Conservation (phyloP, 495 filamentous ascomycete species). For the Penicillium malachiteum region DNA sequence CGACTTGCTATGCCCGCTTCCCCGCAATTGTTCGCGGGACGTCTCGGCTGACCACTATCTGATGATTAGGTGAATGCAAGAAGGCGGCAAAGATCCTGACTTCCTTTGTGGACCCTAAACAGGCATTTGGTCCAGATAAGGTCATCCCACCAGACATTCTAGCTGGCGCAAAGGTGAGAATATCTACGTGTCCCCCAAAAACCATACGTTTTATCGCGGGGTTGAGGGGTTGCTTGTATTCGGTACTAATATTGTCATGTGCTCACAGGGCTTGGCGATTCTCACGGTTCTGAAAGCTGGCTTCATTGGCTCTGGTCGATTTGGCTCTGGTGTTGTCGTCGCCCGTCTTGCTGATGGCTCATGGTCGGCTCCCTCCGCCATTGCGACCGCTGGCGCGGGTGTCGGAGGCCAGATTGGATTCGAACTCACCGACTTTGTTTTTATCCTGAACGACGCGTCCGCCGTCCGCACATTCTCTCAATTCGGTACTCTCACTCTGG, state of each 20-base stretch:
- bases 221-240: slow-evolving; percentile 7
- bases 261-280: slow-evolving; percentile 79
- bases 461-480: slow-evolving; percentile 96
- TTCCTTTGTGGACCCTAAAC: slow-evolving; percentile 91
- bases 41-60: slow-evolving; percentile 23
- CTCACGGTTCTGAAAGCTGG: slow-evolving; percentile 95
- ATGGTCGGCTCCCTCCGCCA: slow-evolving; percentile 94
- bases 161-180: slow-evolving; percentile 80
- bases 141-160: slow-evolving; percentile 92
- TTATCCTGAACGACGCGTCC: slow-evolving; percentile 90
- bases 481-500: slow-evolving; percentile 82
- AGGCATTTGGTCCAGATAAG: slow-evolving; percentile 95
- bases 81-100: slow-evolving; percentile 90
- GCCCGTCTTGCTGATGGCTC: slow-evolving; percentile 86
- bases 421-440: slow-evolving; percentile 97
- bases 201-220: slow-evolving; percentile 1
- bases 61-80: slow-evolving; percentile 71
- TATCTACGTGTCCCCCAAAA: not conserved
- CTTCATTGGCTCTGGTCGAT: slow-evolving; percentile 88
- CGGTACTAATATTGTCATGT: slow-evolving; percentile 4
- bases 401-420: slow-evolving; percentile 97
- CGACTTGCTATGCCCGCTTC: slow-evolving; percentile 23
- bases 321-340: slow-evolving; percentile 91
- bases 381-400: slow-evolving; percentile 85
- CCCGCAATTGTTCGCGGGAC: slow-evolving; percentile 36